Conservation (phyloP, 768 basidiomycete genomes). For the Suillus subaureus region DNA sequence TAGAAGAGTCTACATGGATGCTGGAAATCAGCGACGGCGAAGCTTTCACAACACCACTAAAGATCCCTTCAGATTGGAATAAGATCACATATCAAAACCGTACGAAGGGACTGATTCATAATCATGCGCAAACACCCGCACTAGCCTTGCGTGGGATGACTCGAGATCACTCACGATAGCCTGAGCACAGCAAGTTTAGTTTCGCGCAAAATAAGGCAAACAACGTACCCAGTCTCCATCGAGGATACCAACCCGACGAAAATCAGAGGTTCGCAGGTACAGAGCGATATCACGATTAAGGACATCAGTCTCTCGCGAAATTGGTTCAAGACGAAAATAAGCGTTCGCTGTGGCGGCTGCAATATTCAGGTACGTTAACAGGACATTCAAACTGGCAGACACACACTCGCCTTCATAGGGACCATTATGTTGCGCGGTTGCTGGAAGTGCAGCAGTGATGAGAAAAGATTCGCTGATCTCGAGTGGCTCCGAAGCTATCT, state of each 20-base stretch:
- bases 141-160: constrained; percentile 48
- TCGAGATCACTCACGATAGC: constrained; percentile 47
- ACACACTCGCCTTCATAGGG: constrained; percentile 16
- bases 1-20: constrained; percentile 36
- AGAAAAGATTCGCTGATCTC: constrained; percentile 80
- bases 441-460: constrained; percentile 47
- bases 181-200: constrained; percentile 35
- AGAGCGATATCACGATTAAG: constrained; percentile 53
- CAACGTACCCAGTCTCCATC: constrained; percentile 76
- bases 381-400: neutral
- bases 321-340: constrained; percentile 31
- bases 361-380: neutral
- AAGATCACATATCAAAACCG: constrained; percentile 19
- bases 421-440: constrained; percentile 12
- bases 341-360: constrained; percentile 16
- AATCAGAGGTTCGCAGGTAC: constrained; percentile 63
- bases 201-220: constrained; percentile 1
- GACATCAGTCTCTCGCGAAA: constrained; percentile 18
- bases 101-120: constrained; percentile 39
- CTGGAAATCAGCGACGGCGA: constrained; percentile 61
- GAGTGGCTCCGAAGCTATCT: constrained; percentile 42
- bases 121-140: constrained; percentile 59
- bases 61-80: constrained; percentile 6
- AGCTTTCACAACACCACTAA: constrained; percentile 42
- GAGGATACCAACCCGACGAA: constrained; percentile 66